Conservation (phyloP, 495 filamentous ascomycete genomes). For the Astrothelium macrocarpum region DNA sequence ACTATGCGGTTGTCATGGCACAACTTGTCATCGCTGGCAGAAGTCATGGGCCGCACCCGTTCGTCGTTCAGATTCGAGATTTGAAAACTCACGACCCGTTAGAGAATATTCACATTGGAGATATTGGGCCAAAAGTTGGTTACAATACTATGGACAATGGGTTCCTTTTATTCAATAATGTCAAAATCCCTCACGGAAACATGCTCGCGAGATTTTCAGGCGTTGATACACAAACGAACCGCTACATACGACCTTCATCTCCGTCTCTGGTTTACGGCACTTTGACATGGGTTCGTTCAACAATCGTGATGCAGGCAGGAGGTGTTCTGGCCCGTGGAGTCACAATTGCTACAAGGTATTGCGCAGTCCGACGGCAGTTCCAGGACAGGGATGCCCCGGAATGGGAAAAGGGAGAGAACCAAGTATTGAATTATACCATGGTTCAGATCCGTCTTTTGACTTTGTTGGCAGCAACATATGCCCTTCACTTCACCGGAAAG, state of each 20-base stretch:
- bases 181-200: constrained; percentile 57
- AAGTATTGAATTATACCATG: constrained; percentile 66
- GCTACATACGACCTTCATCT: constrained; percentile 53
- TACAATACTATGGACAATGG: constrained; percentile 64
- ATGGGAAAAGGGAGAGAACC: constrained; percentile 49
- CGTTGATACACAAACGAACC: constrained; percentile 51
- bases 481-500: constrained; percentile 62
- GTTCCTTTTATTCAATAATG: constrained; percentile 60
- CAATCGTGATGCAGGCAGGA: constrained; percentile 59
- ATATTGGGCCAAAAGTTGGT: constrained; percentile 50
- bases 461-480: constrained; percentile 62
- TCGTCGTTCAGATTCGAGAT: constrained; percentile 65
- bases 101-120: constrained; percentile 59
- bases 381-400: constrained; percentile 53
- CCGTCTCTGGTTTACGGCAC: constrained; percentile 62
- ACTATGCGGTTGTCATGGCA: constrained; percentile 67
- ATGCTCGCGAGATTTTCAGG: constrained; percentile 59
- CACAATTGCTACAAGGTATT: constrained; percentile 64
- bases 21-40: constrained; percentile 55
- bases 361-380: constrained; percentile 59
- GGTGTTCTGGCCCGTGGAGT: constrained; percentile 61
- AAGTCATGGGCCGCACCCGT: constrained; percentile 61
- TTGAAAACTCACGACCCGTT: constrained; percentile 60
- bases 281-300: constrained; percentile 61
- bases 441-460: constrained; percentile 64